These are phyloP conservation scores for Lonicera japonica DNA, from an alignment of 129 eudicot species.

Conservation along the genomic window DNA sequence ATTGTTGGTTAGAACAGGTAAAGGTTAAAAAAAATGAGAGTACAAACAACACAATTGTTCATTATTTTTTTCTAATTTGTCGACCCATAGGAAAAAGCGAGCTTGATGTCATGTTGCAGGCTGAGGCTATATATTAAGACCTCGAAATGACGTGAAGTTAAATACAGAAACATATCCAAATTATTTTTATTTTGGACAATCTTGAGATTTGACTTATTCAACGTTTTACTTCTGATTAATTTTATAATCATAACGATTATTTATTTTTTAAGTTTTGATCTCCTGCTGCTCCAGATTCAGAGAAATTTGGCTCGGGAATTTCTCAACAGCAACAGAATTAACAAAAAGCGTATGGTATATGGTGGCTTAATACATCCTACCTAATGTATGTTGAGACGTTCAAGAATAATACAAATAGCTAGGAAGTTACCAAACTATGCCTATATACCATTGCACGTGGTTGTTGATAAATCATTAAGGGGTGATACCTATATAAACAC, in stretches of 20 bases:
- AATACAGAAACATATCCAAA: too few relatives aligned
- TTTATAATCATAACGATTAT: conserved; percentile 4
- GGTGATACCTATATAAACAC: too few relatives aligned
- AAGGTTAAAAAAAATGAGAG: conserved; percentile 8
- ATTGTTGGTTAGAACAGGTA: conserved; percentile 12
- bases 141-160: background rate
- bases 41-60: background rate
- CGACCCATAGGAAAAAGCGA: conserved; percentile 14
- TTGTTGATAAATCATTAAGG: too few relatives aligned
- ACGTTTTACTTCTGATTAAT: background rate
- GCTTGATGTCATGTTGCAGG: conserved; percentile 44
- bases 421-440: too few relatives aligned
- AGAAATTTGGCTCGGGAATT: too few relatives aligned
- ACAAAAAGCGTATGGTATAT: too few relatives aligned
- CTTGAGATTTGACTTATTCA: conserved; percentile 3
- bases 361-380: too few relatives aligned
- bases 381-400: too few relatives aligned
- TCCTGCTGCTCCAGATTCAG: too few relatives aligned
- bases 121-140: conserved; percentile 20
- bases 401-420: too few relatives aligned
- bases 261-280: background rate
- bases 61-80: conserved; percentile 8
- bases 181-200: background rate
- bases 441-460: too few relatives aligned
- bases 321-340: too few relatives aligned